Percentiles rank a stretch among this genome's conserved stretches.
phyloP scores from a whole-genome alignment of 257 asterid genomes.

The Nicotiana noctiflora region DNA sequence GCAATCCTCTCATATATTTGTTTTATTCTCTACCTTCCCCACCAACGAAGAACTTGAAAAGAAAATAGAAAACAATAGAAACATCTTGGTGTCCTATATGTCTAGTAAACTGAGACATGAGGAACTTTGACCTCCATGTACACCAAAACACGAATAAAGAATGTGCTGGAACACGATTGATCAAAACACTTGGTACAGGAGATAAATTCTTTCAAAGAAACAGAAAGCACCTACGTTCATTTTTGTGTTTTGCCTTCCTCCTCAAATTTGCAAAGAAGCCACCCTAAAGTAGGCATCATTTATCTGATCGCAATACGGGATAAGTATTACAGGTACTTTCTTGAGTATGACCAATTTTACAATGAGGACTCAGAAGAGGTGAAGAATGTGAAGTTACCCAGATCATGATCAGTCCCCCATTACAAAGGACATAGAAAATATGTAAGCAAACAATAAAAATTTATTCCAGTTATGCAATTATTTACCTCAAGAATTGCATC shows the following conservation, averaged over 20 bases:
- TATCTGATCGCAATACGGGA: background rate
- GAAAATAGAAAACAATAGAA: background rate
- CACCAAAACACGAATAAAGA: background rate
- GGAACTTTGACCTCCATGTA: background rate
- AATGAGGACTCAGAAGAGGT: background rate
- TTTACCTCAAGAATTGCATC: constrained; percentile 73
- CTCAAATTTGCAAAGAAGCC: background rate
- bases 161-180: background rate
- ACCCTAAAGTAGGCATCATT: too few relatives aligned
- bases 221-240: background rate
- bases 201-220: background rate
- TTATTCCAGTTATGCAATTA: background rate
- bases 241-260: background rate
- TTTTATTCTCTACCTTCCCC: background rate
- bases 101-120: background rate
- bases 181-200: background rate
- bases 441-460: background rate
- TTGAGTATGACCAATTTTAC: background rate
- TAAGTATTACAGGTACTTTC: background rate
- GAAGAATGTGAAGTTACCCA: background rate
- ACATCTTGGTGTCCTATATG: background rate
- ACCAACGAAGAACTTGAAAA: background rate
- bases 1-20: background rate
- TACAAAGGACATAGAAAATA: background rate
- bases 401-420: background rate